Evolutionary conservation across 2,329 filamentous ascomycete genomes (phyloP).

Genomic region (Monosporascus sp.): DNA sequence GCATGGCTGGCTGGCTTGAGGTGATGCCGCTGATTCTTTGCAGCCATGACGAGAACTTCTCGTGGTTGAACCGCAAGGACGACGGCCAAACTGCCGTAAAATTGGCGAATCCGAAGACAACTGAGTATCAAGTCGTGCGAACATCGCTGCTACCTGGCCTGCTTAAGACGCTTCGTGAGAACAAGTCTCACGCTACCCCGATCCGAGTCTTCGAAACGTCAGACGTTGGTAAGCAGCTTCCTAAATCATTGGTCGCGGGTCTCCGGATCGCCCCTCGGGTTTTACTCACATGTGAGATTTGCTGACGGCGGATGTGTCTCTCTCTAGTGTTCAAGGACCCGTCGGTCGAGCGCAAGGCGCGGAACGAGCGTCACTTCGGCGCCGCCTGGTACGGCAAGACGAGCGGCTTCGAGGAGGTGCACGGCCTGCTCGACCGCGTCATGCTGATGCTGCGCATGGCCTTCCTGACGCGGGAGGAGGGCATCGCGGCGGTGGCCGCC

Average conservation of each 20-base stretch:
- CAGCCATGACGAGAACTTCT: conserved; percentile 97
- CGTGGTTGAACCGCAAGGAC: conserved; percentile 77
- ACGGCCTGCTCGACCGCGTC: conserved; percentile 86
- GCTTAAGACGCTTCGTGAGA: conserved; percentile 74
- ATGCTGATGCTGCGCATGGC: conserved; percentile 85
- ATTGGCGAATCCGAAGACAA: conserved; percentile 73
- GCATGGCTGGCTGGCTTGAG: conserved; percentile 94
- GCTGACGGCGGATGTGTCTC: conserved; percentile 29
- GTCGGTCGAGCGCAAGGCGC: conserved; percentile 72
- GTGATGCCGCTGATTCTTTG: conserved; percentile 95
- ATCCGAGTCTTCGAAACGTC: conserved; percentile 77
- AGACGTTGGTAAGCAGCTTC: conserved; percentile 49
- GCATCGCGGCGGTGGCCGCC: conserved; percentile 36
- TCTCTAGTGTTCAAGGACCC: conserved; percentile 73
- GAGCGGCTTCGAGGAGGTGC: conserved; percentile 91
- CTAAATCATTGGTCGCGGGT: conserved; percentile 62
- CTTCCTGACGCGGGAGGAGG: conserved; percentile 74
- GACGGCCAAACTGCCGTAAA: conserved; percentile 65
- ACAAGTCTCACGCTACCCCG: conserved; percentile 68
- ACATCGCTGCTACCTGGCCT: conserved; percentile 70
- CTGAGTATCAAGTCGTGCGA: conserved; percentile 75
- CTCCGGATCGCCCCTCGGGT: too few relatives aligned
- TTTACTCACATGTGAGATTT: neutral
- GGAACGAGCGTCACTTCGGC: conserved; percentile 94
- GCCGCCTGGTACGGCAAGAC: conserved; percentile 93